phyloP scores from a whole-genome alignment of 2,329 filamentous ascomycete species.

The Delphinella strobiligena region DNA sequence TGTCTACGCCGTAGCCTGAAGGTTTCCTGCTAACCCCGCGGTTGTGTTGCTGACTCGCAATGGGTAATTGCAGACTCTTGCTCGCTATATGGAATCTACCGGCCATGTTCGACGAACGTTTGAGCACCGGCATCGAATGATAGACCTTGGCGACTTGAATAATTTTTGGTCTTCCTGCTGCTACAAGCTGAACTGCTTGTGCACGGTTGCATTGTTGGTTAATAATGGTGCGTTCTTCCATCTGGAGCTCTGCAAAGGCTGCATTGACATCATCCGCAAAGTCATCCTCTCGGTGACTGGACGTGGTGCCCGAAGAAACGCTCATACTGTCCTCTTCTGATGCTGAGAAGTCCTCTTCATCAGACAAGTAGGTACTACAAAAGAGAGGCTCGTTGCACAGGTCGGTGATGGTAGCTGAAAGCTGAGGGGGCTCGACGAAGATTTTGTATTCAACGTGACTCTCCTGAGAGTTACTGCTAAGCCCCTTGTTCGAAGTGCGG shows the following conservation, averaged over 20 bases:
- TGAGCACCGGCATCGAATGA: conserved; percentile 1
- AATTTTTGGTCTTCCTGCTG: conserved; percentile 17
- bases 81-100: not conserved
- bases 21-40: too few species aligned
- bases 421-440: too few species aligned
- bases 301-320: conserved; percentile 10
- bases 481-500: too few species aligned
- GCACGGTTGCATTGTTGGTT: conserved; percentile 17
- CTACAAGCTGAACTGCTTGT: conserved; percentile 16
- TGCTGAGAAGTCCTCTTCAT: conserved; percentile 15
- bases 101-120: conserved; percentile 1
- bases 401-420: conserved; percentile 8
- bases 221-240: conserved; percentile 11
- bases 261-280: conserved; percentile 6
- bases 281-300: conserved; percentile 5
- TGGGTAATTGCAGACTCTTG: too few species aligned
- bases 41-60: too few species aligned
- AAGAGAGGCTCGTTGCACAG: conserved; percentile 8
- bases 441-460: too few species aligned
- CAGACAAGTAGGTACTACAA: conserved; percentile 14
- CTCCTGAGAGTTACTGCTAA: too few species aligned
- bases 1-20: not conserved
- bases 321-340: conserved; percentile 13
- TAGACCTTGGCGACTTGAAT: conserved; percentile 9
- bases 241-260: conserved; percentile 14